Conservation (phyloP, 2,329 filamentous ascomycete genomes). For the Leptoxyphium fumago region DNA sequence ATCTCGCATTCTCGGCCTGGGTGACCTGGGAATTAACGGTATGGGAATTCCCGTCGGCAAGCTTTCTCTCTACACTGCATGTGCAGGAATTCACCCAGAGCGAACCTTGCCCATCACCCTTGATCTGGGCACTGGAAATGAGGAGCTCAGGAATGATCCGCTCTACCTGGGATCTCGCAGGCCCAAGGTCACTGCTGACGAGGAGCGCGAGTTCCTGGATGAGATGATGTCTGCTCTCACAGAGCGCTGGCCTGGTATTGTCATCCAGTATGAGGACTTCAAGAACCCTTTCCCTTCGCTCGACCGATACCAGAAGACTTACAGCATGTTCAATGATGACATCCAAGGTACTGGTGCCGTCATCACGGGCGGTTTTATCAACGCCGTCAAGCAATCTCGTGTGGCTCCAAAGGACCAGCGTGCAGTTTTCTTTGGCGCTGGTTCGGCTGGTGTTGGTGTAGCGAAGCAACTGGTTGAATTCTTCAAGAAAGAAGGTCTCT, state of each 20-base stretch:
- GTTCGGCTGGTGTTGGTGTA: constrained; percentile 89
- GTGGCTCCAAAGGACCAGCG: constrained; percentile 80
- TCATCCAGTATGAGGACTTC: constrained; percentile 94
- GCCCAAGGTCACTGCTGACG: constrained; percentile 60
- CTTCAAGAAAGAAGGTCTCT: constrained; percentile 83
- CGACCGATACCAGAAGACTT: constrained; percentile 71
- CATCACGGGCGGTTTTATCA: constrained; percentile 69
- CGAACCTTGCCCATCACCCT: constrained; percentile 47
- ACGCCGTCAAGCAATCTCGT: constrained; percentile 66
- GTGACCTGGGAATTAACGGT: constrained; percentile 90
- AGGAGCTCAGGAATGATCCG: constrained; percentile 56
- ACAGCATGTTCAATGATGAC: constrained; percentile 97
- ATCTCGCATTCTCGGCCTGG: constrained; percentile 80
- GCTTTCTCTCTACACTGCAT: constrained; percentile 84
- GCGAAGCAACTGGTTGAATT: constrained; percentile 96
- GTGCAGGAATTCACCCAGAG: constrained; percentile 81
- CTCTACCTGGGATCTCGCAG: constrained; percentile 83
- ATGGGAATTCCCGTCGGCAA: constrained; percentile 98
- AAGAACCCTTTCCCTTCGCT: constrained; percentile 94
- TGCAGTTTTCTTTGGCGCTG: constrained; percentile 90
- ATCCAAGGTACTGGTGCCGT: constrained; percentile 96
- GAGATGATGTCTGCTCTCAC: constrained; percentile 89
- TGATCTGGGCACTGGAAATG: constrained; percentile 50
- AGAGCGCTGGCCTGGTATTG: constrained; percentile 57
- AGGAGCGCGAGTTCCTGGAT: constrained; percentile 86